phyloP scores from a whole-genome alignment of 495 filamentous ascomycete species.

The Rostrohypoxylon terebratum region DNA sequence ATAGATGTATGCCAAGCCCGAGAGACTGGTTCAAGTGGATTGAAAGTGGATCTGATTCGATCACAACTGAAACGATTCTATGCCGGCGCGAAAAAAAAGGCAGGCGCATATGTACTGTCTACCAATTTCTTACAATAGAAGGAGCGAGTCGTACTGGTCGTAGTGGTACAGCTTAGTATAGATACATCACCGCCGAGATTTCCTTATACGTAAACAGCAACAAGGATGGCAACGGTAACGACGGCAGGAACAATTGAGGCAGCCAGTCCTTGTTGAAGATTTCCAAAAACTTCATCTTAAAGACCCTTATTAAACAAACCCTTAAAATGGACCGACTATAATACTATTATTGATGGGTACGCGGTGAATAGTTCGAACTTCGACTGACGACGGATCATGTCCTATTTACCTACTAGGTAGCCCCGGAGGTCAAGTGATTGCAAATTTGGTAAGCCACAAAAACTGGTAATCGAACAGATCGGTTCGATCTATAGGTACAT shows the following conservation, averaged over 20 bases:
- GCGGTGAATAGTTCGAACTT: not conserved
- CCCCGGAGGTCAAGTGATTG: not conserved
- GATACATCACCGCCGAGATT: conserved; percentile 8
- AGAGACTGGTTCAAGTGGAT: conserved; percentile 39
- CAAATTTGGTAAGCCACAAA: not conserved
- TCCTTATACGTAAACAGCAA: not conserved
- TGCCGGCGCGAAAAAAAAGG: conserved; percentile 13
- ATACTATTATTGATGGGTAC: too few relatives aligned
- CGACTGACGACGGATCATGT: not conserved
- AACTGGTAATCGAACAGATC: not conserved
- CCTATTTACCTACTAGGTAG: not conserved
- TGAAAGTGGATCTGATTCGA: conserved; percentile 40
- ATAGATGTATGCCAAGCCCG: conserved; percentile 37
- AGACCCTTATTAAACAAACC: too few relatives aligned
- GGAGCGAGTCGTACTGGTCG: not conserved
- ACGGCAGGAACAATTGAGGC: not conserved
- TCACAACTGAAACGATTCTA: conserved; percentile 46
- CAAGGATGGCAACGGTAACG: not conserved
- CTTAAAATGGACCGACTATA: not conserved
- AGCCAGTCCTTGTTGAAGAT: not conserved
- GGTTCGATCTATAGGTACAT: not conserved
- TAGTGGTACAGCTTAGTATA: not conserved
- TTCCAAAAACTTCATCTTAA: not conserved
- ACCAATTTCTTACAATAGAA: not conserved
- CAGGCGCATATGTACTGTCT: not conserved